Conservation (phyloP, 2,329 filamentous ascomycete species). For the Xylariaceae sp. region DNA sequence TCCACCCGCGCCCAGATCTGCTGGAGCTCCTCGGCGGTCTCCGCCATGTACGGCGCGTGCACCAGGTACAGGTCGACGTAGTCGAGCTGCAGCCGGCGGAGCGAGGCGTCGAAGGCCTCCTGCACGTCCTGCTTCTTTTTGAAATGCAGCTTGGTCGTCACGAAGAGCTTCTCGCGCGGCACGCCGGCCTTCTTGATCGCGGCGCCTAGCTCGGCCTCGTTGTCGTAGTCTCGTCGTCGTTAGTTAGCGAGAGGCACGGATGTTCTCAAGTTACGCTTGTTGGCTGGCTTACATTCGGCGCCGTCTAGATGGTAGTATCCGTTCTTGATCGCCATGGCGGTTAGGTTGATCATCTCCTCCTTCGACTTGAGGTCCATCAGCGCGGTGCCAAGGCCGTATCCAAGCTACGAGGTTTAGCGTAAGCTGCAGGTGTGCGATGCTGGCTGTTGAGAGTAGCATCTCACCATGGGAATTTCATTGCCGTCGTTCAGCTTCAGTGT, state of each 20-base stretch:
- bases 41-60: conserved; percentile 59
- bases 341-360: conserved; percentile 50
- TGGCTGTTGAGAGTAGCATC: conserved; percentile 19
- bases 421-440: neutral
- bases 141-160: conserved; percentile 62
- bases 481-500: conserved; percentile 74
- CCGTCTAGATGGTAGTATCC: conserved; percentile 76
- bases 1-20: conserved; percentile 62
- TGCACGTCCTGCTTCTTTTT: conserved; percentile 44
- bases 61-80: conserved; percentile 75
- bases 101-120: conserved; percentile 59
- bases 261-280: too few relatives aligned
- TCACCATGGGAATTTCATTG: conserved; percentile 69
- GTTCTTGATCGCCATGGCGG: conserved; percentile 66
- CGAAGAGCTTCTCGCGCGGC: conserved; percentile 68
- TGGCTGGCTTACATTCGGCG: conserved; percentile 60
- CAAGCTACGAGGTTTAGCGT: conserved; percentile 52
- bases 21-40: conserved; percentile 56
- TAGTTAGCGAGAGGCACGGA: conserved; percentile 4
- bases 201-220: conserved; percentile 70
- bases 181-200: conserved; percentile 70
- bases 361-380: conserved; percentile 64
- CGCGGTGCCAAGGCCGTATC: conserved; percentile 73
- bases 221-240: conserved; percentile 55
- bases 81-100: conserved; percentile 67